Percentiles rank a stretch among this genome's conserved stretches.
Conservation (phyloP, 345 rosid species). For the Ceriops tagal region DNA sequence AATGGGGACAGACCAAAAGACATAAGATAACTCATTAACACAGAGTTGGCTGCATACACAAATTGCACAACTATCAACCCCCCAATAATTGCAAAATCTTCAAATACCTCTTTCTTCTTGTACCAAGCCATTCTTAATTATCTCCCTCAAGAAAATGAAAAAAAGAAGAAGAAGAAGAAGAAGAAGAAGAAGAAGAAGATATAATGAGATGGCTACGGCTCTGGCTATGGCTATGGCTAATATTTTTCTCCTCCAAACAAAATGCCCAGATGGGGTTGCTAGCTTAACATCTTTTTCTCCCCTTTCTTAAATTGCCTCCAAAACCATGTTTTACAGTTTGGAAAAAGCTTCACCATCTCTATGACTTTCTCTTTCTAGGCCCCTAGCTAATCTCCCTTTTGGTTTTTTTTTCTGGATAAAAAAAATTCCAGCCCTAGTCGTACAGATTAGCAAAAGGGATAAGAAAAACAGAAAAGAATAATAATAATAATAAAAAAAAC, state of each 20-base stretch:
- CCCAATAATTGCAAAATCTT: conserved; percentile 50
- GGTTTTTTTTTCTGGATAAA: too few relatives aligned
- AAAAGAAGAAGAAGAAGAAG: too few relatives aligned
- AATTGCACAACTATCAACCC: conserved; percentile 67
- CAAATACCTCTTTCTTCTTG: conserved; percentile 41
- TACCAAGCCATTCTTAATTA: conserved; percentile 15
- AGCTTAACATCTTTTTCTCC: too few relatives aligned
- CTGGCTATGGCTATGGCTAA: background rate
- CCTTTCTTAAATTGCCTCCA: too few relatives aligned
- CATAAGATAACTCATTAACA: conserved; percentile 70
- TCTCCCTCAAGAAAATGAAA: background rate
- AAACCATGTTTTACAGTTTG: too few relatives aligned
- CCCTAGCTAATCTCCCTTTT: too few relatives aligned
- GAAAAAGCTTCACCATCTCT: too few relatives aligned
- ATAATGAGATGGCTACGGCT: background rate
- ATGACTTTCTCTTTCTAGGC: too few relatives aligned
- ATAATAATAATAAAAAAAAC: too few relatives aligned
- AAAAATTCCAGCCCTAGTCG: too few relatives aligned
- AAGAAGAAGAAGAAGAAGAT: background rate
- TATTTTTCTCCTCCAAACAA: background rate
- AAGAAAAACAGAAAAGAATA: background rate
- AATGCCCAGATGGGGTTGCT: background rate
- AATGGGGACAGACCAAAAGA: conserved; percentile 65
- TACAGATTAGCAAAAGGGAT: background rate
- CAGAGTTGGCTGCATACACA: conserved; percentile 57